Evolutionary conservation across 352 stramenopile genomes (phyloP).

Genomic region (Globisporangium megalacanthum): DNA sequence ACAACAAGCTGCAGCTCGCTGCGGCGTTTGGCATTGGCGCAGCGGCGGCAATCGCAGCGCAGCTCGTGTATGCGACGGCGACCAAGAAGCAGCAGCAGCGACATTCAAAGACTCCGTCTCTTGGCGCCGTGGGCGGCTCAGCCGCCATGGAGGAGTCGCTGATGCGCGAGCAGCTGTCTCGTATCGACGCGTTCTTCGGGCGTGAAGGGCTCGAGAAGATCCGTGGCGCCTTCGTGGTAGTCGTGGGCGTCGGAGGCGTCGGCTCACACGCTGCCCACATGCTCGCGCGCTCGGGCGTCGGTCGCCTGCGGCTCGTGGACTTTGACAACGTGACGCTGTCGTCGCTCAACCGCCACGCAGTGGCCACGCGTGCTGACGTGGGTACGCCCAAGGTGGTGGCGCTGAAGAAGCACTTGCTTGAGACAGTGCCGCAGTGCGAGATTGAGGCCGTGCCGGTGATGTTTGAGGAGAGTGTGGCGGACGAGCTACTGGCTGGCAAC

Average conservation of each 20-base stretch:
- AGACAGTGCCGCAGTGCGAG: constrained; percentile 75
- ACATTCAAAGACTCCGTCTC: not conserved
- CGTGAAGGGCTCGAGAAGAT: constrained; percentile 89
- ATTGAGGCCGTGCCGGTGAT: constrained; percentile 89
- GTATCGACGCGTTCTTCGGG: constrained; percentile 94
- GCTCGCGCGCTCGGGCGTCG: constrained; percentile 94
- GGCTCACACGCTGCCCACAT: constrained; percentile 97
- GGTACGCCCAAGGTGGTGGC: constrained; percentile 91
- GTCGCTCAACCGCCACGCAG: constrained; percentile 98
- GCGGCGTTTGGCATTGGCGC: constrained; percentile 59
- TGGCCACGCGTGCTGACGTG: constrained; percentile 95
- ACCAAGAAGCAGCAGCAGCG: constrained; percentile 13
- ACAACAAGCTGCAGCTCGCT: constrained; percentile 25
- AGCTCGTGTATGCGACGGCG: constrained; percentile 35
- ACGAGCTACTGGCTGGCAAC: constrained; percentile 77
- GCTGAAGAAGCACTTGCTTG: constrained; percentile 74
- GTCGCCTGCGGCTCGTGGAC: constrained; percentile 95
- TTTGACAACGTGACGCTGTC: constrained; percentile 99
- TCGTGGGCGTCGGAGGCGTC: constrained; percentile 97
- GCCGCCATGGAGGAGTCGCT: constrained; percentile 48
- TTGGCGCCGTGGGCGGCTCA: constrained; percentile 14
- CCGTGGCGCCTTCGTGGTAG: constrained; percentile 87
- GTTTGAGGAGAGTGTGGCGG: constrained; percentile 79
- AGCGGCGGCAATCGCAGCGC: constrained; percentile 30
- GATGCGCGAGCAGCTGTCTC: constrained; percentile 83